Evolutionary conservation across 805 yeast species (phyloP), one percentile per base, ranked within the genome.

Genomic region (Starmerella sp.): DNA sequence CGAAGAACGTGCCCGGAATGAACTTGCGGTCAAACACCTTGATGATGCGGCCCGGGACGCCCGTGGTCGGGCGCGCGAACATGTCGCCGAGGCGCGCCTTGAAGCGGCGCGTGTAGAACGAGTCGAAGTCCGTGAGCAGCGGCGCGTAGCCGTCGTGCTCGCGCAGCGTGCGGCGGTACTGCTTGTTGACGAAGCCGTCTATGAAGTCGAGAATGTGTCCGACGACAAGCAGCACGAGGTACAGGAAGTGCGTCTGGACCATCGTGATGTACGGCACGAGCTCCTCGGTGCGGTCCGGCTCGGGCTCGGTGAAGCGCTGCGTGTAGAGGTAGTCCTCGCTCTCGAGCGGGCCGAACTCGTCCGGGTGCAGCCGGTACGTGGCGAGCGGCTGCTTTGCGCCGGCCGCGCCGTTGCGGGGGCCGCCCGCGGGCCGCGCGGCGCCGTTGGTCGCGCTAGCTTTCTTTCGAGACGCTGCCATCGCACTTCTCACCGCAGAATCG

Each of bases 11-110:
- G 61, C 84, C 83, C 47, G 76, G 75, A 45, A 15, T 30, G n/a
- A 89, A 77, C 35, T 74, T 71, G 63, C 98, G 80, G 63, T 88
- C 90, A 64, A 84, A 82, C 63, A 95, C 83, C 55, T 82, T 79
- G 63, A 91, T 82, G 65, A 75, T 83, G 68, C 99, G 81, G 31
- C 99, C 99, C 1, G 99, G 97, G 22, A 91, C 97, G 51, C 97
- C 97, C 57, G 86, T 84, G n/a, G 95, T 87, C 44, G 96, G 96
- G 67, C 96, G 81, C 1, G 95, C 87, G 69, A 93, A 93, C 70
- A 96, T 88, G 71, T 91, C 97, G 67, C 86, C 95, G 56, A 93
- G 79, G 70, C 96, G 84, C 62, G 78, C 79, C 69, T 93, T 90
- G 75, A 93, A 78, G 65, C 97, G 82, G 64, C 99, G 83, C 44